Percentiles rank a stretch among this genome's conserved stretches.
phyloP scores from a whole-genome alignment of 345 rosid species.

The Rubroshorea leprosula region DNA sequence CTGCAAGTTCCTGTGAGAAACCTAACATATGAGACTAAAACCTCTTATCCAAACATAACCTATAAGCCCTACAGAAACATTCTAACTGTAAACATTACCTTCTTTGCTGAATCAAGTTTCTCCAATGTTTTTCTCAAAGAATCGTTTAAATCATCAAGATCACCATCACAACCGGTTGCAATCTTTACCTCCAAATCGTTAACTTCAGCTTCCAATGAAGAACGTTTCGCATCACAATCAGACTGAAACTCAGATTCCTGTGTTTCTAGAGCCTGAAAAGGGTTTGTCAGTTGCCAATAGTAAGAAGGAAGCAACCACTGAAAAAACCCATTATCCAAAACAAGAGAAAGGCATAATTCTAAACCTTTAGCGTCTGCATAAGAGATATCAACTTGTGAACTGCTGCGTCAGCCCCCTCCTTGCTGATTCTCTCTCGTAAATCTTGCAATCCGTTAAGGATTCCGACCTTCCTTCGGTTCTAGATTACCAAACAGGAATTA shows the following conservation, averaged over 20 bases:
- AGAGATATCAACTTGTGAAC: conserved; percentile 40
- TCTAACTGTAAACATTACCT: conserved; percentile 24
- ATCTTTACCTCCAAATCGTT: conserved; percentile 42
- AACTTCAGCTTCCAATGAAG: conserved; percentile 41
- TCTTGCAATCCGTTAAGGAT: conserved; percentile 28
- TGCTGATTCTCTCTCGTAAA: conserved; percentile 34
- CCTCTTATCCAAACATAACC: not conserved
- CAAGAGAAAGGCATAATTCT: not conserved
- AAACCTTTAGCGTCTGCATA: conserved; percentile 45
- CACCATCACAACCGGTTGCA: conserved; percentile 25
- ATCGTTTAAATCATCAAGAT: conserved; percentile 32
- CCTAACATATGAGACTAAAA: conserved; percentile 10
- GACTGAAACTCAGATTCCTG: conserved; percentile 42
- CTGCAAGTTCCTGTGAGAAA: conserved; percentile 57
- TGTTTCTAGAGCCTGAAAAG: conserved; percentile 44
- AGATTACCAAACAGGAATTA: conserved; percentile 8
- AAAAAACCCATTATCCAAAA: not conserved
- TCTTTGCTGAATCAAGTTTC: conserved; percentile 51
- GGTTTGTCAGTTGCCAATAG: not conserved
- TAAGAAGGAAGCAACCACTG: conserved; percentile 5
- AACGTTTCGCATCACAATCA: conserved; percentile 27
- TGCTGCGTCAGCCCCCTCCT: conserved; percentile 26
- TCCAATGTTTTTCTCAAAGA: conserved; percentile 33
- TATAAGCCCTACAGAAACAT: not conserved
- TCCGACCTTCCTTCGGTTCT: conserved; percentile 39